These are phyloP conservation scores for Nicotiana attenuata DNA, from an alignment of 257 asterid genomes.

Conservation along the genomic window DNA sequence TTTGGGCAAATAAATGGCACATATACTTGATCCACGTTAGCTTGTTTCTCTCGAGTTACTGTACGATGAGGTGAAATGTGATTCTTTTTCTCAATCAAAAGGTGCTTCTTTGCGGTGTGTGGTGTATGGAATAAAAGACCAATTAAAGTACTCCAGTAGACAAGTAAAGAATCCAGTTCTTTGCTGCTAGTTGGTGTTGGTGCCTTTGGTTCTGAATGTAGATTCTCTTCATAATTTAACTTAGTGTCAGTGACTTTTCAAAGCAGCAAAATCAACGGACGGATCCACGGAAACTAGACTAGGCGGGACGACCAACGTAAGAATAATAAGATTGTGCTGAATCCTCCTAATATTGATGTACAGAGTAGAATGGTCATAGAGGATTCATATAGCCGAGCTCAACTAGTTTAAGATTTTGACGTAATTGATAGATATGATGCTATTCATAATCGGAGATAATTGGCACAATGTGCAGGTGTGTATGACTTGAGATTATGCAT, in stretches of 20 bases:
- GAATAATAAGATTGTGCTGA: not conserved
- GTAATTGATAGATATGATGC: not conserved
- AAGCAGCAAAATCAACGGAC: not conserved
- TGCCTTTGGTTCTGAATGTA: not conserved
- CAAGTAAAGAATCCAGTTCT: conserved; percentile 49
- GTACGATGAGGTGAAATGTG: not conserved
- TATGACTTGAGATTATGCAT: not conserved
- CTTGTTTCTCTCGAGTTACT: not conserved
- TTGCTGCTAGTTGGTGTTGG: not conserved
- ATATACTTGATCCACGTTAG: not conserved
- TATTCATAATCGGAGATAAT: not conserved
- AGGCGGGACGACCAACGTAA: not conserved
- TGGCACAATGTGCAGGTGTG: not conserved
- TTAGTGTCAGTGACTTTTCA: not conserved
- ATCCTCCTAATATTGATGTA: not conserved
- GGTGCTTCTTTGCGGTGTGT: conserved; percentile 1
- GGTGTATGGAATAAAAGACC: not conserved
- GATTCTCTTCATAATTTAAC: not conserved
- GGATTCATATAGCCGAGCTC: not conserved
- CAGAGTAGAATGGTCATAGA: not conserved
- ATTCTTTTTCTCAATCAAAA: conserved; percentile 7
- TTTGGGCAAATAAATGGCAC: not conserved
- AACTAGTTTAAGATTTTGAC: not conserved
- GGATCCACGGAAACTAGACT: not conserved
- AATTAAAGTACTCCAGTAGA: not conserved